Evolutionary conservation across 306 rosid species (phyloP), one percentile per base, ranked within the genome.

Genomic region (Morella rubra): DNA sequence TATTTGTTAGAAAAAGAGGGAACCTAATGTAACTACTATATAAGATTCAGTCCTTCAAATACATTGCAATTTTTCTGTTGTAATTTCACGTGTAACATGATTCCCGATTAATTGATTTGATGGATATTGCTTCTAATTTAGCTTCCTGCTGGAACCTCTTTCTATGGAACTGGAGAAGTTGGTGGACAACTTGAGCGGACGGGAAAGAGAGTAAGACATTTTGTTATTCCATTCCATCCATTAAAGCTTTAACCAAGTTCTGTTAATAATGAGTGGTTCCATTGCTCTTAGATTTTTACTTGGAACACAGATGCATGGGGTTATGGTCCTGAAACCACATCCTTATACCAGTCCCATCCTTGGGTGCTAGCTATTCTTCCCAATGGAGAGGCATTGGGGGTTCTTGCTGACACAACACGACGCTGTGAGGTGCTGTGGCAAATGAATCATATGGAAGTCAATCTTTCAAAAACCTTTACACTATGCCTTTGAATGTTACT

Each of bases 331-430:
- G 96, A 72, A 86, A 90, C 97, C 50, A 86, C 96, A 24, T 89
- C 97, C 41, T 85, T 93, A 86, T 93, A 93, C 77, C 98, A 93
- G 81, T 89, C 98, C 45, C 98, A 93, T 85, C 98, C 98, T n/a
- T 93, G 98, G 97, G 93, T 93, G 71, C 84, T 93, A 32, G 96
- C 97, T 75, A 85, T 91, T 80, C 94, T 93, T 84, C 98, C 96
- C 73, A 87, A 82, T 80, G 98, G 98, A 15, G 93, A 91, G 81
- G 83, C 97, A 46, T 70, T 93, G n/a, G 97, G 98, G 55, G 55
- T 91, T 80, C 96, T 93, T 53, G 98, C 96, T 49, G 98, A 93
- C 83, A 93, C 98, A 68, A 84, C 96, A 22, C 85, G 79, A 71
- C 97, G 96, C 49, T 93, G 98, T 78, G 97, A 93, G 98, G 98